Conservation (phyloP, 148 eudicot species). For the Dysphania ambrosioides region DNA sequence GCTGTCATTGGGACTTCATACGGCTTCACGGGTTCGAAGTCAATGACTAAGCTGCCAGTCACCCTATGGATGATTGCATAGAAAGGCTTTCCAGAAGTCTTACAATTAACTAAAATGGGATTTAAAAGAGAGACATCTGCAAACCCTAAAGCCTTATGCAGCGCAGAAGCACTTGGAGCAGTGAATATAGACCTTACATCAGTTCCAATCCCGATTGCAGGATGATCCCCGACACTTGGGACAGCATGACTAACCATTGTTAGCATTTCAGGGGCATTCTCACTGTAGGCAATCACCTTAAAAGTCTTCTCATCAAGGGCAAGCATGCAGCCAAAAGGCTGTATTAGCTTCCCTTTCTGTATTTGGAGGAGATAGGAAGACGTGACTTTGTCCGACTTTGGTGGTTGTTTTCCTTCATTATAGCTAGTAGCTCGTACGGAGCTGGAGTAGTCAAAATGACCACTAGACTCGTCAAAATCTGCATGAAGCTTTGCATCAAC, state of each 20-base stretch:
- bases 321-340: slow-evolving; percentile 85
- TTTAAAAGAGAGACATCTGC: slow-evolving; percentile 79
- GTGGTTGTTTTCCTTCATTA: slow-evolving; percentile 27
- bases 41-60: slow-evolving; percentile 73
- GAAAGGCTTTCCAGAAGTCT: slow-evolving; percentile 87
- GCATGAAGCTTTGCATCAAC: slow-evolving; percentile 85
- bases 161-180: slow-evolving; percentile 64
- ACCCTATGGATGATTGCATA: slow-evolving; percentile 88
- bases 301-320: slow-evolving; percentile 83
- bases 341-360: slow-evolving; percentile 79
- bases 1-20: slow-evolving; percentile 89
- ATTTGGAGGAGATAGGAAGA: slow-evolving; percentile 83
- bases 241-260: slow-evolving; percentile 87
- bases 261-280: slow-evolving; percentile 89
- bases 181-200: slow-evolving; percentile 78
- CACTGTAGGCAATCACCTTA: slow-evolving; percentile 75
- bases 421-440: slow-evolving; percentile 51
- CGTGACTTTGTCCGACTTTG: slow-evolving; percentile 61
- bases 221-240: slow-evolving; percentile 77
- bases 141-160: slow-evolving; percentile 78
- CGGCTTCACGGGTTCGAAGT: slow-evolving; percentile 95
- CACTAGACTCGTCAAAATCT: slow-evolving; percentile 70
- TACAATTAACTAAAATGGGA: slow-evolving; percentile 87
- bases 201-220: slow-evolving; percentile 68
- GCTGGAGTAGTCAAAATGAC: slow-evolving; percentile 68